Conservation (phyloP, 352 stramenopile genomes). For the Phytophthora nicotianae region DNA sequence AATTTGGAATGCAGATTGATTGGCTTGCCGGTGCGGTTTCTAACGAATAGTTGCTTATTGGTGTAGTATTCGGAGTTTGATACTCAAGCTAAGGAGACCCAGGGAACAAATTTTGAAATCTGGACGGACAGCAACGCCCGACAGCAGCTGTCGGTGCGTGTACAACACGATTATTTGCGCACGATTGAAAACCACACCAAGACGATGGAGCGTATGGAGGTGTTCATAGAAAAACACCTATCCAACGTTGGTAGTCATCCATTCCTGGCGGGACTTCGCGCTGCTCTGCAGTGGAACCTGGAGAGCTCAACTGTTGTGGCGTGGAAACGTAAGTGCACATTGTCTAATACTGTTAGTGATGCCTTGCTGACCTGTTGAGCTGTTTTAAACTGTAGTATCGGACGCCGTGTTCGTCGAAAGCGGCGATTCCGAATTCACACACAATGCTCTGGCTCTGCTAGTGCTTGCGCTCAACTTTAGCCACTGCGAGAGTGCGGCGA, state of each 20-base stretch:
- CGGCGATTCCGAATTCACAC: constrained; percentile 54
- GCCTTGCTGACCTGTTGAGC: neutral
- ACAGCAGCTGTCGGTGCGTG: constrained; percentile 40
- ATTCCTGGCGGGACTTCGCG: constrained; percentile 66
- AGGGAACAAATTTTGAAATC: constrained; percentile 65
- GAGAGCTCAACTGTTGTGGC: constrained; percentile 66
- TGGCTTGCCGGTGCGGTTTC: neutral
- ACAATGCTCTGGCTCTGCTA: constrained; percentile 56
- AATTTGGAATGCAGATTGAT: neutral
- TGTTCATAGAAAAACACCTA: constrained; percentile 54
- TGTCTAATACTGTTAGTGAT: neutral
- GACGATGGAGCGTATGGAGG: constrained; percentile 42
- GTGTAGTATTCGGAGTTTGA: constrained; percentile 67
- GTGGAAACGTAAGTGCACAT: constrained; percentile 58
- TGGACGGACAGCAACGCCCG: constrained; percentile 29
- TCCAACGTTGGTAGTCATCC: constrained; percentile 67
- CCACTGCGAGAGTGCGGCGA: constrained; percentile 40
- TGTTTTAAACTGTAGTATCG: constrained; percentile 46
- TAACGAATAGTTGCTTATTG: constrained; percentile 2
- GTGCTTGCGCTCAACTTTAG: constrained; percentile 67
- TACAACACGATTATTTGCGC: constrained; percentile 56
- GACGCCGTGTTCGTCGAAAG: constrained; percentile 79
- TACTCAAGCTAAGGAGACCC: constrained; percentile 32
- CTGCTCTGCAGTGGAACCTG: constrained; percentile 65
- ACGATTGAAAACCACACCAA: constrained; percentile 37